Percentiles rank a stretch among this genome's conserved stretches.
phyloP scores from a whole-genome alignment of 495 filamentous ascomycete species.

The Aspergillus cristatus region DNA sequence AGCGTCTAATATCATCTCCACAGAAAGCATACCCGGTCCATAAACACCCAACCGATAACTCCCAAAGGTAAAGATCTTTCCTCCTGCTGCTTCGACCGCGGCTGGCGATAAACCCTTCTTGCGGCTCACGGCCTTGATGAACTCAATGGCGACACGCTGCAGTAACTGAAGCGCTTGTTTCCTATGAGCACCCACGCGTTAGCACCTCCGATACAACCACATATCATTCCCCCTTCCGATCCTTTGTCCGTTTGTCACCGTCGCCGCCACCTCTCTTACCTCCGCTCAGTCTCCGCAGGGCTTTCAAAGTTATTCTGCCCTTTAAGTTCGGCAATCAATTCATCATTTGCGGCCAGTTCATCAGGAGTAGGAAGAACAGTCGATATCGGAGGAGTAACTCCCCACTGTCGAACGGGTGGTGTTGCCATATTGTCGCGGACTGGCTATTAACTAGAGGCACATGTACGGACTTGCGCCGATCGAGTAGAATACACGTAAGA shows the following conservation, averaged over 20 bases:
- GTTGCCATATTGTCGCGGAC: slow-evolving; percentile 43
- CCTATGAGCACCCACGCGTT: slow-evolving; percentile 14
- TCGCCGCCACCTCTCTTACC: slow-evolving; percentile 34
- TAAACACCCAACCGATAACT: slow-evolving; percentile 92
- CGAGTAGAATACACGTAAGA: too few species aligned
- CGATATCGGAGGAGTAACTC: slow-evolving; percentile 81
- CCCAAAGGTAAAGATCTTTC: slow-evolving; percentile 88
- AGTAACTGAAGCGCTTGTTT: slow-evolving; percentile 55
- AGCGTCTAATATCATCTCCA: not conserved
- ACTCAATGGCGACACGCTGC: slow-evolving; percentile 70
- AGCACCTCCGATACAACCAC: slow-evolving; percentile 2
- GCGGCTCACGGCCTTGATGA: slow-evolving; percentile 69
- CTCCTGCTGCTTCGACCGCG: slow-evolving; percentile 70
- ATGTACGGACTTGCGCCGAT: too few species aligned
- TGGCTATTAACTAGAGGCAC: too few species aligned
- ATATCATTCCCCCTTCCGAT: not conserved
- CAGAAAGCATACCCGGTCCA: slow-evolving; percentile 55
- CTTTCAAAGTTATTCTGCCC: slow-evolving; percentile 86
- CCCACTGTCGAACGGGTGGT: slow-evolving; percentile 50
- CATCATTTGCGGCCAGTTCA: slow-evolving; percentile 66
- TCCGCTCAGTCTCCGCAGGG: slow-evolving; percentile 66
- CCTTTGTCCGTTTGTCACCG: too few species aligned
- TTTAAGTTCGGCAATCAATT: slow-evolving; percentile 69
- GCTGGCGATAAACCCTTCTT: slow-evolving; percentile 68
- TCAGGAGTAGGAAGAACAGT: slow-evolving; percentile 58